Conservation (phyloP, 2,329 filamentous ascomycete species). For the Ascochyta koolunga region DNA sequence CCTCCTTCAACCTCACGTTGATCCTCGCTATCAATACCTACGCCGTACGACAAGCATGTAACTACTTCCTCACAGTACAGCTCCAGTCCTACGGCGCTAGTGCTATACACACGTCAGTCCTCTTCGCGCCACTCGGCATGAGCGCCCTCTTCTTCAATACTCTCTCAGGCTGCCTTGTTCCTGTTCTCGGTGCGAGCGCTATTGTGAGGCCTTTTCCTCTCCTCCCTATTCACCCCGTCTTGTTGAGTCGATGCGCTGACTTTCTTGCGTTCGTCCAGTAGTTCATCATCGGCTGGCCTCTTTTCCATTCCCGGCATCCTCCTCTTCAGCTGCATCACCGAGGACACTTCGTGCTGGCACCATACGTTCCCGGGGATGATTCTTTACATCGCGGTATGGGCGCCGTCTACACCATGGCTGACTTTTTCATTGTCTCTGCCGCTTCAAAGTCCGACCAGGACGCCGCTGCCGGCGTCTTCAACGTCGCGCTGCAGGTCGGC, state of each 20-base stretch:
- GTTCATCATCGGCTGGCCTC: slow-evolving; percentile 4
- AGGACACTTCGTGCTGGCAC: slow-evolving; percentile 5
- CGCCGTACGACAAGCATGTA: slow-evolving; percentile 7
- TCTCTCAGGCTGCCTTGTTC: not conserved
- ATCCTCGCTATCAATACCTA: slow-evolving; percentile 6
- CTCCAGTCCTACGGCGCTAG: slow-evolving; percentile 7
- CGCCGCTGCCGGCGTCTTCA: not conserved
- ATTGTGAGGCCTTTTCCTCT: not conserved
- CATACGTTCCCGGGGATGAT: slow-evolving; percentile 3
- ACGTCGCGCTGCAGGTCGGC: not conserved
- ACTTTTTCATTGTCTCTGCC: not conserved
- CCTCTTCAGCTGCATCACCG: slow-evolving; percentile 2
- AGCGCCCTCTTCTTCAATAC: slow-evolving; percentile 6
- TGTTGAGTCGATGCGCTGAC: not conserved
- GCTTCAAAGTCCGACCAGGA: not conserved
- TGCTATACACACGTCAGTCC: slow-evolving; percentile 9
- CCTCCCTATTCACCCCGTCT: not conserved
- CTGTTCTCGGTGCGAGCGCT: not conserved
- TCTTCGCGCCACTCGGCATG: slow-evolving; percentile 3
- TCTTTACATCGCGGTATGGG: not conserved
- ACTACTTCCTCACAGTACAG: slow-evolving; percentile 8
- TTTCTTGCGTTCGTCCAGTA: not conserved
- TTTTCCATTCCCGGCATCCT: slow-evolving; percentile 5
- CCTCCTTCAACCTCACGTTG: not conserved
- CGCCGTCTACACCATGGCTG: not conserved